A percentile compares a stretch with the other conserved stretches of the same genome.
phyloP scores from a whole-genome alignment of 257 asterid species.

The Ligustrum vulgare region DNA sequence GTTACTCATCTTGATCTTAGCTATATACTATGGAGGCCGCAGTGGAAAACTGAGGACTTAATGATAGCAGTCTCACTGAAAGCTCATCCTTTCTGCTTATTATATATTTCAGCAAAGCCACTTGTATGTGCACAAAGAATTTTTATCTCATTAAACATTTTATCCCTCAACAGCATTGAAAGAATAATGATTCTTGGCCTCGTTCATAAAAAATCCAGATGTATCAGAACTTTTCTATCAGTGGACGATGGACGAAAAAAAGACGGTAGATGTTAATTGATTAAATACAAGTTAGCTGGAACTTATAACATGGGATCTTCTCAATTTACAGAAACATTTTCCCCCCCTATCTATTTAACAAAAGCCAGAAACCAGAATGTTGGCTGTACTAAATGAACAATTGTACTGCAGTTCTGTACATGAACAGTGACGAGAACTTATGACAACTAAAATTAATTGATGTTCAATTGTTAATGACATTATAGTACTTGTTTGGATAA shows the following conservation, averaged over 20 bases:
- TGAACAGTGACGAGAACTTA: conserved; percentile 25
- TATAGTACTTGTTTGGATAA: conserved; percentile 40
- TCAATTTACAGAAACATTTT: neutral
- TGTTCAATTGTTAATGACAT: conserved; percentile 28
- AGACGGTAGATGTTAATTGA: neutral
- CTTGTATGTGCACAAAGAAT: neutral
- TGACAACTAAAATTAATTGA: conserved; percentile 20
- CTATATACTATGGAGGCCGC: conserved; percentile 24
- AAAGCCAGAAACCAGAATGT: neutral
- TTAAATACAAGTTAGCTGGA: conserved; percentile 8
- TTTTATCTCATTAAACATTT: no score
- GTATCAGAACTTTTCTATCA: neutral
- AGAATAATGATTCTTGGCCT: neutral
- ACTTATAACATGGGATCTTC: conserved; percentile 9
- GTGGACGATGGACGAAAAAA: neutral
- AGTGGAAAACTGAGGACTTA: conserved; percentile 16
- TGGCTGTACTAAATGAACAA: conserved; percentile 23
- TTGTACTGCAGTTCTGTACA: conserved; percentile 18
- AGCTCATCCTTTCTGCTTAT: conserved; percentile 19
- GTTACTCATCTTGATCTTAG: conserved; percentile 19
- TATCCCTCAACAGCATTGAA: conserved; percentile 4
- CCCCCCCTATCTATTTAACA: no score
- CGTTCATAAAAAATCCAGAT: neutral
- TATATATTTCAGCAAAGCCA: conserved; percentile 12
- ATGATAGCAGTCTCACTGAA: conserved; percentile 17